Conservation (phyloP, 2,329 filamentous ascomycete genomes). For the Elsinoe ampelina region DNA sequence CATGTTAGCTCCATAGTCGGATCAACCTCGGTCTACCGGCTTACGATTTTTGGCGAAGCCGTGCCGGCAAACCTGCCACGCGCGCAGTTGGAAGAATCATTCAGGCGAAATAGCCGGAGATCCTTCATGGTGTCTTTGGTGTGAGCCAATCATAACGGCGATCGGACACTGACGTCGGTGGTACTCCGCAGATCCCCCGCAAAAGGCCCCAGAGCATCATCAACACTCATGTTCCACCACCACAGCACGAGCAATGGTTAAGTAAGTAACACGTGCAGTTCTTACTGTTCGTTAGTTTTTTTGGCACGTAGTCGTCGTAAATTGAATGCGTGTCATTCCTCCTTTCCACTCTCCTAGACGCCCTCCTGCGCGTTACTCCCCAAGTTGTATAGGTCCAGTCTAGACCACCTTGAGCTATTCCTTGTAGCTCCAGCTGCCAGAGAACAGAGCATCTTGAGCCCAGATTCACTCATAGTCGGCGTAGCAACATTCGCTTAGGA, state of each 20-base stretch:
- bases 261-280: neutral
- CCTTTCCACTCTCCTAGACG: neutral
- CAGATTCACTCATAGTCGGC: too few species aligned
- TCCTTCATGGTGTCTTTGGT: neutral
- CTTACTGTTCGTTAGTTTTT: neutral
- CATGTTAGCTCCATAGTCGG: neutral
- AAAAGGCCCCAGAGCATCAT: neutral
- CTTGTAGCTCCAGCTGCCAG: neutral
- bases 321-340: neutral
- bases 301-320: neutral
- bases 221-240: neutral
- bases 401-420: neutral
- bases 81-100: neutral
- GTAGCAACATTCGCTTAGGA: neutral
- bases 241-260: neutral
- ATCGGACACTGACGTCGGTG: conserved; percentile 1
- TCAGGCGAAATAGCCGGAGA: neutral
- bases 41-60: neutral
- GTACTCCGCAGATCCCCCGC: conserved; percentile 2
- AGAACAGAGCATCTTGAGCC: neutral
- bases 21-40: neutral
- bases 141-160: neutral
- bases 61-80: conserved; percentile 6
- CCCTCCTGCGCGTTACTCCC: neutral
- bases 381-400: too few species aligned